These are phyloP conservation scores for Suillus spraguei DNA, from an alignment of 768 basidiomycete species.

Conservation along the genomic window DNA sequence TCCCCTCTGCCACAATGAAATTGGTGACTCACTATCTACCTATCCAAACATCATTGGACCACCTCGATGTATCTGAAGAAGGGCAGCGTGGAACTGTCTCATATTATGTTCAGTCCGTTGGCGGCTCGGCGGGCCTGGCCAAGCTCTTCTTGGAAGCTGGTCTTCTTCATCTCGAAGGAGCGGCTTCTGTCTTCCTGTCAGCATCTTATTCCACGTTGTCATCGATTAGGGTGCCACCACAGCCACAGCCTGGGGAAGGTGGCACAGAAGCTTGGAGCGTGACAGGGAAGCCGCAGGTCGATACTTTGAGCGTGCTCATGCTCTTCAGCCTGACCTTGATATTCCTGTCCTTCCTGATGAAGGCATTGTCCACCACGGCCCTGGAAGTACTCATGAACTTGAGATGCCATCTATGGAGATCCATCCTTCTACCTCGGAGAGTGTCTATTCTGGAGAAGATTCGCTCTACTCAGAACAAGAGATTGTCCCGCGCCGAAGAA, in stretches of 20 bases:
- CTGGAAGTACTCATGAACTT: conserved; percentile 41
- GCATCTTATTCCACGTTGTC: conserved; percentile 78
- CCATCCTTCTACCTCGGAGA: conserved; percentile 28
- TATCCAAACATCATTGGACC: conserved; percentile 46
- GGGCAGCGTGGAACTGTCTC: conserved; percentile 51
- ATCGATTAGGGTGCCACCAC: conserved; percentile 68
- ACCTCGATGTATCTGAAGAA: conserved; percentile 36
- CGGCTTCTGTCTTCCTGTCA: conserved; percentile 69
- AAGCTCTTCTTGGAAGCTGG: conserved; percentile 81
- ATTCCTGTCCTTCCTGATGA: conserved; percentile 67
- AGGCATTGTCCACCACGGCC: conserved; percentile 29
- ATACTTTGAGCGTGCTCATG: conserved; percentile 72
- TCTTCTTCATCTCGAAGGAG: conserved; percentile 79
- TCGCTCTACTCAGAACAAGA: conserved; percentile 32
- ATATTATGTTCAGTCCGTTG: conserved; percentile 69
- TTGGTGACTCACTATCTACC: conserved; percentile 76
- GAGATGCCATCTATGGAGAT: conserved; percentile 74
- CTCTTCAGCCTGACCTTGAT: conserved; percentile 62
- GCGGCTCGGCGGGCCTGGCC: conserved; percentile 66
- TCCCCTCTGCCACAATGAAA: conserved; percentile 77
- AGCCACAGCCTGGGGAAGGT: conserved; percentile 51
- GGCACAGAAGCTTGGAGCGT: conserved; percentile 72
- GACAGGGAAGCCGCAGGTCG: conserved; percentile 71
- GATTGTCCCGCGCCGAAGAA: conserved; percentile 44
- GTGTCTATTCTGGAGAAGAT: conserved; percentile 30